phyloP scores from a whole-genome alignment of 345 rosid genomes.

The Eucalyptus lansdowneana region DNA sequence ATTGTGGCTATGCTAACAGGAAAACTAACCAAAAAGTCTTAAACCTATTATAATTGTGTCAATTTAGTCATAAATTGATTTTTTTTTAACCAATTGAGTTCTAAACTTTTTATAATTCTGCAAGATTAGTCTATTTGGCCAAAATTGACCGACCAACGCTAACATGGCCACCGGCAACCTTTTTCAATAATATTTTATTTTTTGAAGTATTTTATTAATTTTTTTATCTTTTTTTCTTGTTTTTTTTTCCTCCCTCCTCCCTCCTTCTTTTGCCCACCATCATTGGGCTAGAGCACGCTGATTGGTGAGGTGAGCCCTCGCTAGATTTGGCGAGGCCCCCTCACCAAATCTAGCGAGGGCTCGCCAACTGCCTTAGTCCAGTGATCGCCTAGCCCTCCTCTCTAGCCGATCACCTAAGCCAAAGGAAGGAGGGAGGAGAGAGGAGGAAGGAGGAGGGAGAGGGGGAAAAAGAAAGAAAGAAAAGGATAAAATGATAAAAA shows the following conservation, averaged over 20 bases:
- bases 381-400: rapidly evolving
- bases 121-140: rapidly evolving
- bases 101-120: too few species aligned
- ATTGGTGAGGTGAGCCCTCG: rapidly evolving
- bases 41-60: rapidly evolving
- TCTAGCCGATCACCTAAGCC: rapidly evolving
- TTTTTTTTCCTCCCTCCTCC: too few species aligned
- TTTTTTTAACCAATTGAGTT: too few species aligned
- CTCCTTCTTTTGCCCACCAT: rapidly evolving
- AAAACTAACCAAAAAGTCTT: too few species aligned
- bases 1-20: not conserved
- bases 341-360: rapidly evolving
- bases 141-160: rapidly evolving
- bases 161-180: rapidly evolving
- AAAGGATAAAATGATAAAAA: too few species aligned
- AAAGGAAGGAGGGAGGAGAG: too few species aligned
- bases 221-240: too few species aligned
- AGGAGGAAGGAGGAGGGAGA: too few species aligned
- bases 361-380: rapidly evolving
- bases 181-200: too few species aligned
- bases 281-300: rapidly evolving
- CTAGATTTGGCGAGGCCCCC: rapidly evolving
- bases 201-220: too few species aligned
- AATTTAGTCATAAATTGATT: rapidly evolving
- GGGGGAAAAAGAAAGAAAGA: too few species aligned